Conservation (phyloP, 2,329 filamentous ascomycete species). For the Sporothrix protearum region DNA sequence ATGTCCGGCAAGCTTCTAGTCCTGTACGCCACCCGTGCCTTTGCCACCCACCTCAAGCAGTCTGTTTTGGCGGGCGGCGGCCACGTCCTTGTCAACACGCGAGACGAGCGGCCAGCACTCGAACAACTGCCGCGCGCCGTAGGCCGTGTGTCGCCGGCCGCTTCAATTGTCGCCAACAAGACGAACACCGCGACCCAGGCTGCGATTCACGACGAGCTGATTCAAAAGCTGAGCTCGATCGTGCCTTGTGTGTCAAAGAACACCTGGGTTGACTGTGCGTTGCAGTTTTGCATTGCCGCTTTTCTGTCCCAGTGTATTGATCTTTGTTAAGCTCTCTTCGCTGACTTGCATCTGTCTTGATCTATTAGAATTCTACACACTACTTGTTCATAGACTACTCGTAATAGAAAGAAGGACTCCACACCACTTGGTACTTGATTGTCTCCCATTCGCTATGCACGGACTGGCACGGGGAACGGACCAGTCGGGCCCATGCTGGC, state of each 20-base stretch:
- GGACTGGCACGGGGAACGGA: slow-evolving; percentile 7
- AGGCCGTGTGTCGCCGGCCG: slow-evolving; percentile 24
- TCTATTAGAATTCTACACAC: background rate
- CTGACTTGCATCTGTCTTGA: background rate
- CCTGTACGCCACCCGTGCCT: slow-evolving; percentile 32
- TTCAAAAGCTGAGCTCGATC: slow-evolving; percentile 10
- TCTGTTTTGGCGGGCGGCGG: slow-evolving; percentile 18
- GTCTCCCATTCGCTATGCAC: background rate
- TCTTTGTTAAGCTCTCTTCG: background rate
- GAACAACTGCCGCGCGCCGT: slow-evolving; percentile 27
- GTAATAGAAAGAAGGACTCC: background rate
- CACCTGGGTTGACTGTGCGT: background rate
- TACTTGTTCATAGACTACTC: background rate
- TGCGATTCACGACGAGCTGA: slow-evolving; percentile 8
- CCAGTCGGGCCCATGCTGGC: slow-evolving; percentile 25
- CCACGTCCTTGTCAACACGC: slow-evolving; percentile 37
- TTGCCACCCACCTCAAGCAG: slow-evolving; percentile 28
- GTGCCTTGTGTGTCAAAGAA: background rate
- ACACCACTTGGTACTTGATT: background rate
- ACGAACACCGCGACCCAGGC: background rate
- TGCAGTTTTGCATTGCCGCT: background rate
- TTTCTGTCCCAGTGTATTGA: background rate
- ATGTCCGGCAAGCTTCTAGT: slow-evolving; percentile 32
- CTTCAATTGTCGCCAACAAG: slow-evolving; percentile 5
- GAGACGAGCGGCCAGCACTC: slow-evolving; percentile 38